Base-by-base conservation (phyloP, 2,329 filamentous ascomycete species). In the Tolypocladium inflatum region DNA sequence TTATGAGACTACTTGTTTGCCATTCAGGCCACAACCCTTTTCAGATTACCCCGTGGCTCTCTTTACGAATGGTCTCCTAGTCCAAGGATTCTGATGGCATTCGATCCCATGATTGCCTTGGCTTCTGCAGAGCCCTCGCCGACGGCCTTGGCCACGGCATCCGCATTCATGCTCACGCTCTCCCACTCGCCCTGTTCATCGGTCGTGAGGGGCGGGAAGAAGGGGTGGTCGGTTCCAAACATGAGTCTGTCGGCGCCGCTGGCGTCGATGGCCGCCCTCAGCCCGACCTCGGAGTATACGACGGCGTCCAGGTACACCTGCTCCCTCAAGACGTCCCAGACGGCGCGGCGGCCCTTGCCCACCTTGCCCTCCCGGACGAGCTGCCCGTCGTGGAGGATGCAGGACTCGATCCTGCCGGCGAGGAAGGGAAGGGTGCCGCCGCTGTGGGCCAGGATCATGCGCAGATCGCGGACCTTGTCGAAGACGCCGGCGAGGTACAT, bases 231-330 rank as follows among this genome's bases (percentile, higher is more conserved):
- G 0, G 89, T 92, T 33, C 89, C 90, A 73, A 93, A 93, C 77
- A 93, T 82, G 55, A 93, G 73, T 59, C 88, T 78, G 64, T 91
- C 88, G 0, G 78, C 77, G 0, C 88, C 88, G 60, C 80, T 78
- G 0, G 86, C 87, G 26, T 85, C 81, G 2, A 90, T 79, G 0
- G 89, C 89, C 1, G 88, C 87, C 64, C 81, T 85, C 58, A 92
- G 70, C 0, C 88, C 89, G 11, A 90, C 84, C 53, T 88, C 84
- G 0, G 87, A 89, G 71, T 94, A 91, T 8, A 95, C 83, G 17
- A 96, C 91, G 0, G 91, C 91, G 73, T 96, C 91, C 1, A 97
- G 80, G 68, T 91, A 94, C 52, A 96, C 82, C 74, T 96, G 94
- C 62, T 84, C 86, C 64, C 76, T 76, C 41, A 88, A 75, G 21